These are phyloP conservation scores for Chrysanthemum makinoi DNA, from an alignment of 129 eudicot species.

Conservation along the genomic window DNA sequence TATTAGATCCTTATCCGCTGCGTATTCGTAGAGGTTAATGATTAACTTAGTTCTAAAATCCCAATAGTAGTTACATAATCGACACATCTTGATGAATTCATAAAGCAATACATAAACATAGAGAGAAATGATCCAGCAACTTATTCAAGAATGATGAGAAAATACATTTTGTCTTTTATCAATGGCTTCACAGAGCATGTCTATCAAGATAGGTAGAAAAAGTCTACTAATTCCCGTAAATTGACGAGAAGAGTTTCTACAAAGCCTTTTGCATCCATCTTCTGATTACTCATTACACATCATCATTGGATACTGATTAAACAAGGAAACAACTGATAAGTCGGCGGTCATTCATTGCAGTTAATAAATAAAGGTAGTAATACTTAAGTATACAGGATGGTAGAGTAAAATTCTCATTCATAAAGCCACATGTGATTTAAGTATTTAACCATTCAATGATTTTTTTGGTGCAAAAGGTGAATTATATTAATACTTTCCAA, in stretches of 20 bases:
- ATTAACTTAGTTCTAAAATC: too few relatives aligned
- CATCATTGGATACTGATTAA: constrained; percentile 33
- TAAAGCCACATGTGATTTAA: too few relatives aligned
- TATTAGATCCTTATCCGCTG: too few relatives aligned
- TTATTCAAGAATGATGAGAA: neutral
- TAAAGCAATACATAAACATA: neutral
- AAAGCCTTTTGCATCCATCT: neutral
- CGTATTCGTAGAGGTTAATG: too few relatives aligned
- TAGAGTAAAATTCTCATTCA: too few relatives aligned
- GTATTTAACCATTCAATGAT: too few relatives aligned
- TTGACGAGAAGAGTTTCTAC: neutral
- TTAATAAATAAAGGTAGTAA: neutral
- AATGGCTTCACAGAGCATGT: neutral
- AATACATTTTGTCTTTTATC: neutral
- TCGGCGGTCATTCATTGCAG: constrained; percentile 11
- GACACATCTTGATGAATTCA: neutral
- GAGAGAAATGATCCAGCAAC: neutral
- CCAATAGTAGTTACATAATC: neutral
- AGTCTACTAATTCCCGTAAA: neutral
- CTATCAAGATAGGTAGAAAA: neutral
- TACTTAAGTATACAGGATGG: too few relatives aligned
- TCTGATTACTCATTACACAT: constrained; percentile 19
- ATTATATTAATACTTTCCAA: too few relatives aligned
- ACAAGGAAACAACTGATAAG: constrained; percentile 37
- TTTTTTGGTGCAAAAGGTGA: too few relatives aligned